phyloP scores from a whole-genome alignment of 225 moss, liverwort and hornwort species.

The Marchantia paleacea region DNA sequence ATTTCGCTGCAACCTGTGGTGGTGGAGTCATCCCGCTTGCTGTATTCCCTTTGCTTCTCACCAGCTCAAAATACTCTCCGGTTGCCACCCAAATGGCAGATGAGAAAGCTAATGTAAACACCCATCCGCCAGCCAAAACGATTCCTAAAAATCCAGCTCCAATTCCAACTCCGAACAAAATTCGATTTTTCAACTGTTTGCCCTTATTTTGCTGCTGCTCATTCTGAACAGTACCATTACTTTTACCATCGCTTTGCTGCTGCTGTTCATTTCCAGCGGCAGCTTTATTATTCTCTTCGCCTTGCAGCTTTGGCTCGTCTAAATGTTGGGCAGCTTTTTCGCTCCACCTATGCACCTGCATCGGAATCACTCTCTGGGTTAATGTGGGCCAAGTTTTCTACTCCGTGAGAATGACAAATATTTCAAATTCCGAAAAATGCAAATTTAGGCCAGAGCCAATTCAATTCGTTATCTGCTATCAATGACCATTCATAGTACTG shows the following conservation, averaged over 20 bases:
- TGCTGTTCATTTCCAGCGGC: neutral
- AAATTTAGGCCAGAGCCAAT: too few relatives aligned
- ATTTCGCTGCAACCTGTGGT: conserved; percentile 61
- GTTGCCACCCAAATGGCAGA: conserved; percentile 70
- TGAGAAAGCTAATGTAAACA: conserved; percentile 72
- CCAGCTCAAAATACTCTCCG: conserved; percentile 83
- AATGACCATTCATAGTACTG: too few relatives aligned
- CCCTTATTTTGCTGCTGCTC: conserved; percentile 38
- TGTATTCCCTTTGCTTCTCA: conserved; percentile 77
- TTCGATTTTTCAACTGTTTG: conserved; percentile 63
- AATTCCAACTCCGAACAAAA: conserved; percentile 71
- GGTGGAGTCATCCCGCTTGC: conserved; percentile 81
- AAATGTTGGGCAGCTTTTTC: conserved; percentile 16
- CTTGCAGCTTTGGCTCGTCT: conserved; percentile 1
- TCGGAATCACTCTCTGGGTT: neutral
- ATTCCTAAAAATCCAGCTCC: conserved; percentile 59
- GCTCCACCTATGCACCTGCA: conserved; percentile 38
- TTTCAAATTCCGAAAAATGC: neutral
- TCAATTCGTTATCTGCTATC: too few relatives aligned
- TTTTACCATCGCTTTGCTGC: conserved; percentile 3
- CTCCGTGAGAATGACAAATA: too few relatives aligned
- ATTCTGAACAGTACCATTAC: conserved; percentile 4
- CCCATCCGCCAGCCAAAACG: conserved; percentile 92
- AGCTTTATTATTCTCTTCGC: neutral
- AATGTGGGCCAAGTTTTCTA: neutral